Percentiles rank a stretch among this genome's conserved stretches.
These are phyloP conservation scores for Lentinus brumalis DNA, from an alignment of 768 basidiomycete species.

Conservation along the genomic window DNA sequence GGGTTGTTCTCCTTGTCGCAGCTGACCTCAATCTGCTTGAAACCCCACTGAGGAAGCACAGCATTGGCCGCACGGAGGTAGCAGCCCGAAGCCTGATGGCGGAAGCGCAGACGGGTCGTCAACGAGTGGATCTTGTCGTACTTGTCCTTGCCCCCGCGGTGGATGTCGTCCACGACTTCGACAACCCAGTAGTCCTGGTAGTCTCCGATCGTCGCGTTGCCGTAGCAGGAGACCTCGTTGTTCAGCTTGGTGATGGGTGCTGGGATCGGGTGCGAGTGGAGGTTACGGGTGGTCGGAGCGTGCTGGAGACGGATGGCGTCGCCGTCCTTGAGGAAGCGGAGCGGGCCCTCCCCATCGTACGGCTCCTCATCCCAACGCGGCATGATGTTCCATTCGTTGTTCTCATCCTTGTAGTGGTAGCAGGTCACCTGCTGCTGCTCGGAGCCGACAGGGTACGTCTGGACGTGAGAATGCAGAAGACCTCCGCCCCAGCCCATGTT, in stretches of 20 bases:
- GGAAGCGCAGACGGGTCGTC: slow-evolving; percentile 87
- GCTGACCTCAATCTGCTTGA: slow-evolving; percentile 97
- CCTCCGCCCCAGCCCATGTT: slow-evolving; percentile 99
- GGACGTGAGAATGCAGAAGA: slow-evolving; percentile 94
- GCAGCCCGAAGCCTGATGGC: slow-evolving; percentile 76
- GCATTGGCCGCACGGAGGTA: slow-evolving; percentile 90
- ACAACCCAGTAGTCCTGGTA: slow-evolving; percentile 88
- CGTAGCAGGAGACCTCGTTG: slow-evolving; percentile 93
- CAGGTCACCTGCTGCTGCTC: slow-evolving; percentile 96
- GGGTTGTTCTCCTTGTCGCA: slow-evolving; percentile 89
- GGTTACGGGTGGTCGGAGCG: slow-evolving; percentile 78
- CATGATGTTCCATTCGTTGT: slow-evolving; percentile 87
- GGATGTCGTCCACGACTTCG: slow-evolving; percentile 91
- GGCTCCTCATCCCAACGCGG: slow-evolving; percentile 78
- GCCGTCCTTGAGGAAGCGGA: slow-evolving; percentile 74
- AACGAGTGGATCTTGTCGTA: slow-evolving; percentile 81
- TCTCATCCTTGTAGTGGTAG: slow-evolving; percentile 99
- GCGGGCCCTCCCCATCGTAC: slow-evolving; percentile 64
- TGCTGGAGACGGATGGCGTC: slow-evolving; percentile 85
- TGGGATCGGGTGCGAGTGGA: slow-evolving; percentile 88
- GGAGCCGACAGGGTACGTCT: slow-evolving; percentile 90
- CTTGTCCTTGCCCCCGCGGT: slow-evolving; percentile 55
- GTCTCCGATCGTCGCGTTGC: slow-evolving; percentile 88
- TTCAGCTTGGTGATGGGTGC: slow-evolving; percentile 90
- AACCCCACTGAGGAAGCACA: slow-evolving; percentile 95